Percentiles rank a stretch among this genome's conserved stretches.
phyloP scores from a whole-genome alignment of 768 basidiomycete species.

The Termitomyces sp. region DNA sequence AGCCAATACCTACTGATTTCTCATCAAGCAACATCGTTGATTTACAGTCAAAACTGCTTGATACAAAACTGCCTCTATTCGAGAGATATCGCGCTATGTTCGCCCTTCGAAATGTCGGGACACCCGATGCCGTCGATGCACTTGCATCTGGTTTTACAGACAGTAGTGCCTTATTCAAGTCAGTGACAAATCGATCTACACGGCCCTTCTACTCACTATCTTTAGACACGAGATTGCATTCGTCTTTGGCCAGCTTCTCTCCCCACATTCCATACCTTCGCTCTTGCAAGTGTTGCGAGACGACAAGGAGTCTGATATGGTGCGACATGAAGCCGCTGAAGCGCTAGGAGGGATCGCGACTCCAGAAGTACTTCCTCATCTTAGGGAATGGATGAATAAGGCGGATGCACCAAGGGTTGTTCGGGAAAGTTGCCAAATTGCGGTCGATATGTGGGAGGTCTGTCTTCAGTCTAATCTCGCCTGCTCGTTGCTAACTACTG shows the following conservation, averaged over 20 bases:
- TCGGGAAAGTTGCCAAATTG: slow-evolving; percentile 92
- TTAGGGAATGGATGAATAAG: slow-evolving; percentile 79
- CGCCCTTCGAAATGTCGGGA: slow-evolving; percentile 89
- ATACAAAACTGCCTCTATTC: slow-evolving; percentile 70
- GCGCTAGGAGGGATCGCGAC: slow-evolving; percentile 97
- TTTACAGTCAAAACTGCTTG: slow-evolving; percentile 60
- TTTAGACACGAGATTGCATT: slow-evolving; percentile 95
- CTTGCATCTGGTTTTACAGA: slow-evolving; percentile 90
- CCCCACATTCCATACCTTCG: slow-evolving; percentile 81
- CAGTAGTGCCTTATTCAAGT: slow-evolving; percentile 92
- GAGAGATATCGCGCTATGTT: slow-evolving; percentile 98
- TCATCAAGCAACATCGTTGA: slow-evolving; percentile 43
- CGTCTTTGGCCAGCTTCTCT: slow-evolving; percentile 93
- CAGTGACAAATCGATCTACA: slow-evolving; percentile 18
- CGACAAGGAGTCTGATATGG: slow-evolving; percentile 84
- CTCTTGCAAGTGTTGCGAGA: slow-evolving; percentile 76
- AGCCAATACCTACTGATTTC: slow-evolving; percentile 45
- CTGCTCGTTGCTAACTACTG: neutral
- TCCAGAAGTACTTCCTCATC: slow-evolving; percentile 81
- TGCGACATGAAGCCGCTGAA: slow-evolving; percentile 97
- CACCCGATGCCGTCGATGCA: slow-evolving; percentile 79
- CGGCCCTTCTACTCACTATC: neutral
- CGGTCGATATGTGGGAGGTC: slow-evolving; percentile 97
- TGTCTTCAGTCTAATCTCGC: slow-evolving; percentile 17
- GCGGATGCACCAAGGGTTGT: slow-evolving; percentile 86